Evolutionary conservation across 2,329 filamentous ascomycete genomes (phyloP).

Genomic region (Pyrenophora tritici-repentis): DNA sequence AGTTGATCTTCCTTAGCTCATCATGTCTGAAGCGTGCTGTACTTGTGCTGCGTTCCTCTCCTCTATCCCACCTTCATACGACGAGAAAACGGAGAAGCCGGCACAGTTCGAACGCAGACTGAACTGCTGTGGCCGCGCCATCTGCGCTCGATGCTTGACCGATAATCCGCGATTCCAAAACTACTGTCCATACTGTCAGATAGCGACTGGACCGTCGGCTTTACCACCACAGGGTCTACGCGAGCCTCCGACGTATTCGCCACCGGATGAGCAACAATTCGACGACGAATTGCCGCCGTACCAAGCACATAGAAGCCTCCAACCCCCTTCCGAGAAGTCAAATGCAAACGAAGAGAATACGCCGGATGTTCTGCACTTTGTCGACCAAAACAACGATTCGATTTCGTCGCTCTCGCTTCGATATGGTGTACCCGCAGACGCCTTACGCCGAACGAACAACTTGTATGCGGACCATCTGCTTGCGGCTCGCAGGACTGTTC

Average conservation of each 20-base stretch:
- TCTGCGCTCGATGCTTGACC: slow-evolving; percentile 73
- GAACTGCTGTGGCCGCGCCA: slow-evolving; percentile 70
- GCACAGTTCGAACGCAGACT: slow-evolving; percentile 64
- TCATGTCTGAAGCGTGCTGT: slow-evolving; percentile 62
- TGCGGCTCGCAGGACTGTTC: slow-evolving; percentile 67
- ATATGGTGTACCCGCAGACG: slow-evolving; percentile 69
- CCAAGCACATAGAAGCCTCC: slow-evolving; percentile 39
- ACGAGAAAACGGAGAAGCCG: slow-evolving; percentile 65
- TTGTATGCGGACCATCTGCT: slow-evolving; percentile 74
- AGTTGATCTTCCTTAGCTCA: neutral
- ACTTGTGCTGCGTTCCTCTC: slow-evolving; percentile 70
- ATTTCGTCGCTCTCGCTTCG: slow-evolving; percentile 70
- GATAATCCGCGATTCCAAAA: slow-evolving; percentile 70
- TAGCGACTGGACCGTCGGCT: slow-evolving; percentile 64
- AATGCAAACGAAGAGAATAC: slow-evolving; percentile 41
- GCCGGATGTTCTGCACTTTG: slow-evolving; percentile 75
- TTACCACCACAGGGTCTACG: slow-evolving; percentile 65
- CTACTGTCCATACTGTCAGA: slow-evolving; percentile 77
- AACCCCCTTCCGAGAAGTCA: slow-evolving; percentile 40
- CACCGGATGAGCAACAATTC: slow-evolving; percentile 40
- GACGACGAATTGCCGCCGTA: slow-evolving; percentile 54
- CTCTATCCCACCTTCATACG: slow-evolving; percentile 57
- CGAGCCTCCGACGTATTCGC: slow-evolving; percentile 69
- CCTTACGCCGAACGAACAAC: slow-evolving; percentile 69
- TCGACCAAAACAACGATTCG: slow-evolving; percentile 71